A percentile compares a stretch with the other conserved stretches of the same genome.
phyloP scores from a whole-genome alignment of 1,284 basidiomycete genomes.

The Fistulina hepatica region DNA sequence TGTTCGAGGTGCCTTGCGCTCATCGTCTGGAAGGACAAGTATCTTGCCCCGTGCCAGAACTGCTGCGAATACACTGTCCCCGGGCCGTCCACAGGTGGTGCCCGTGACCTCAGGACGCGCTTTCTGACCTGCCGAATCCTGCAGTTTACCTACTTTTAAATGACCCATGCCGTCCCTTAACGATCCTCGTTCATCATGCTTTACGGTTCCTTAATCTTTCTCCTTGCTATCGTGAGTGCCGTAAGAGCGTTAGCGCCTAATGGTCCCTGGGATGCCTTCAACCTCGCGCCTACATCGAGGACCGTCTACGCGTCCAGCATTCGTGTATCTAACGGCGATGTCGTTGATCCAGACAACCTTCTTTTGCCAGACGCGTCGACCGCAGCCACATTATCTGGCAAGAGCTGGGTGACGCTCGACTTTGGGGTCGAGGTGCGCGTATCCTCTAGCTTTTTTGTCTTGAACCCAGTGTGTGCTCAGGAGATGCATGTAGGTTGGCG shows the following conservation, averaged over 20 bases:
- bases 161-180: too few relatives aligned
- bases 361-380: constrained; percentile 19
- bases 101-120: too few relatives aligned
- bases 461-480: constrained; percentile 1
- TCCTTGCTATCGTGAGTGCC: too few relatives aligned
- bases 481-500: constrained; percentile 32
- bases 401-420: constrained; percentile 33
- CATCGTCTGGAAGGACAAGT: too few relatives aligned
- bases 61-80: too few relatives aligned
- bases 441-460: background rate
- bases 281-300: constrained; percentile 31
- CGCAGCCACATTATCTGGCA: constrained; percentile 25
- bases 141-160: too few relatives aligned
- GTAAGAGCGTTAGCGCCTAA: constrained; percentile 21
- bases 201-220: too few relatives aligned
- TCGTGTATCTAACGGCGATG: constrained; percentile 23
- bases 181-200: too few relatives aligned
- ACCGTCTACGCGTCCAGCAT: constrained; percentile 29
- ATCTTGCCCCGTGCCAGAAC: too few relatives aligned
- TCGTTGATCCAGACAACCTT: constrained; percentile 21
- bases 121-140: too few relatives aligned
- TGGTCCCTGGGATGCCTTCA: constrained; percentile 39
- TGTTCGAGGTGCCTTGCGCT: too few relatives aligned
- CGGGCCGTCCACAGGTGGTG: too few relatives aligned
- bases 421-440: constrained; percentile 34